These are phyloP conservation scores for Neopestalotiopsis rosae DNA, from an alignment of 2,329 filamentous ascomycete genomes.

Conservation along the genomic window DNA sequence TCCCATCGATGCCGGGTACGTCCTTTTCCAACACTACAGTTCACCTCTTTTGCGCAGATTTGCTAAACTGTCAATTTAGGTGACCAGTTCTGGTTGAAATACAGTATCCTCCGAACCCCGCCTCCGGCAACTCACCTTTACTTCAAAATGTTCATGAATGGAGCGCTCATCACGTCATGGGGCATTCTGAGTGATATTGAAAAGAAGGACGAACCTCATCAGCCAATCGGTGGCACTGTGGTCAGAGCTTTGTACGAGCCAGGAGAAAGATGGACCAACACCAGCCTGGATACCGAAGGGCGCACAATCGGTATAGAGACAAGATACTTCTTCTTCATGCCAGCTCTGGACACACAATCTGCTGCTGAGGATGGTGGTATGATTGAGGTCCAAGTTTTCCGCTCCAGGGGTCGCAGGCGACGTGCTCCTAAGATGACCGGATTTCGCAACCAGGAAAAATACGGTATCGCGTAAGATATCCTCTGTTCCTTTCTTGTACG, in stretches of 20 bases:
- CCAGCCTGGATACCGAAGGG: constrained; percentile 39
- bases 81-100: constrained; percentile 58
- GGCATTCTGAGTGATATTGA: constrained; percentile 39
- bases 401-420: constrained; percentile 53
- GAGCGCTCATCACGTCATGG: constrained; percentile 57
- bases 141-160: constrained; percentile 63
- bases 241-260: constrained; percentile 56
- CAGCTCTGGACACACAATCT: constrained; percentile 39
- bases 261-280: constrained; percentile 45
- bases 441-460: constrained; percentile 54
- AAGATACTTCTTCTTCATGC: constrained; percentile 56
- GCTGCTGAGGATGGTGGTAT: constrained; percentile 59
- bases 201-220: constrained; percentile 5
- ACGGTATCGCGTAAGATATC: constrained; percentile 56
- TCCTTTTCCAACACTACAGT: not conserved
- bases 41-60: not conserved
- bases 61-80: constrained; percentile 38
- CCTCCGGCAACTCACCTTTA: constrained; percentile 48
- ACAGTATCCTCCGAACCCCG: constrained; percentile 44
- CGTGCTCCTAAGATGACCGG: constrained; percentile 45
- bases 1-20: constrained; percentile 59
- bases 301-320: constrained; percentile 50
- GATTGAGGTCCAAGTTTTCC: constrained; percentile 59
- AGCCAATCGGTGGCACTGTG: constrained; percentile 43
- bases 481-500: not conserved